Evolutionary conservation across 495 filamentous ascomycete species (phyloP), one percentile per base, ranked within the genome.

Genomic region (Lichina pygmaea): DNA sequence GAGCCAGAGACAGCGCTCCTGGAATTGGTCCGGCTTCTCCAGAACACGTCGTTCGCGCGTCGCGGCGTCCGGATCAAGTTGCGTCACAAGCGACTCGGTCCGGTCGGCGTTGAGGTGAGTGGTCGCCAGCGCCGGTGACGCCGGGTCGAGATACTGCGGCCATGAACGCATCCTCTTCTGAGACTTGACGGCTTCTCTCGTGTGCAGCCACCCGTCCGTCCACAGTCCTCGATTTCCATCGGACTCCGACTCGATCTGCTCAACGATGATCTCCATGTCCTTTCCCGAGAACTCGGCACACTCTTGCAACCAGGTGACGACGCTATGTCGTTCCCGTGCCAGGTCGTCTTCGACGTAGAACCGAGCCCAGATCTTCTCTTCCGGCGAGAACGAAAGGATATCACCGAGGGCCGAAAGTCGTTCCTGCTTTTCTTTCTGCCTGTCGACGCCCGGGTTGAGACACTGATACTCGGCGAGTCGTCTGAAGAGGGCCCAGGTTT

Each of bases 41-140:
- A 95, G 59, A 36, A 62, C 66, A 33, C 75, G 71, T 32, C 65
- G 66, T 59, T 95, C 85, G 43, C 89, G 72, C 36, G 72, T 74
- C 11, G 75, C 65, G 6, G 86, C 81, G 67, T 99, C 89, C 6
- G 91, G 91, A 50, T 99, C 89, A 24, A 99, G 65, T 53, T 93
- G 81, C n/a, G 83, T 91, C 41, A 94, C 67, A 5, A 93, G 54
- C 6, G 70, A 55, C 55, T 72, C 68, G 37, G 73, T 72, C 33
- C 66, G 63, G 31, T 73, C 71, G 4, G 67, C 61, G 42, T 62
- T 69, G 38, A 70, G 56, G 45, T 74, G 66, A 33, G 68, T 65
- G 46, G 66, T 64, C 36, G 69, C 62, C 30, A 75, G 64, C 41
- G 63, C 66, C 36, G 70, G 61, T 41, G 61, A 59, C 47, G 67